These are phyloP conservation scores for Aphanomyces stellatus DNA, from an alignment of 352 stramenopile species.

Conservation along the genomic window DNA sequence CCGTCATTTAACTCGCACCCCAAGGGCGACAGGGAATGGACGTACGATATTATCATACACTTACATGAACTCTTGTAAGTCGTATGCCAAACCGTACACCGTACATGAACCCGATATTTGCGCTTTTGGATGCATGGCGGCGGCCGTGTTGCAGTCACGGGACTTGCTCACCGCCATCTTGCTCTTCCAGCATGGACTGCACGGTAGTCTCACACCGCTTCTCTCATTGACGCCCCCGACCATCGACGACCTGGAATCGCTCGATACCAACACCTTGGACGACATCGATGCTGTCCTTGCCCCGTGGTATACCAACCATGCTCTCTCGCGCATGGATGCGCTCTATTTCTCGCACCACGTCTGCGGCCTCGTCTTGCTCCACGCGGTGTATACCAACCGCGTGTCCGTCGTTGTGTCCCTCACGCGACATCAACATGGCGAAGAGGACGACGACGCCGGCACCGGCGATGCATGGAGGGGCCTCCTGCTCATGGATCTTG, in stretches of 20 bases:
- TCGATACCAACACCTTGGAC: neutral
- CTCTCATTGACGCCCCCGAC: neutral
- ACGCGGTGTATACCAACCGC: neutral
- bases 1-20: too few relatives aligned
- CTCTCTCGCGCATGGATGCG: neutral
- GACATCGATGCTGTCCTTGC: neutral
- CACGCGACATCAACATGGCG: neutral
- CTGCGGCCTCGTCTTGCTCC: neutral
- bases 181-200: neutral
- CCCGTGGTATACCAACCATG: neutral
- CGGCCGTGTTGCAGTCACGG: neutral
- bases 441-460: neutral
- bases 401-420: neutral
- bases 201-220: neutral
- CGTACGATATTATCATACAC: too few relatives aligned
- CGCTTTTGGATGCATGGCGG: neutral
- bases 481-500: neutral
- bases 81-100: too few relatives aligned
- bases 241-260: neutral
- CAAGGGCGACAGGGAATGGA: too few relatives aligned
- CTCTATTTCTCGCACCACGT: neutral
- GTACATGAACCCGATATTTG: too few relatives aligned
- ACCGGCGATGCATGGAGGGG: neutral
- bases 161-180: neutral
- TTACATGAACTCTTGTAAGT: too few relatives aligned